Percentiles rank a stretch among this genome's conserved stretches.
Conservation (phyloP, 148 eudicot genomes). For the Rhododendron kiyosumense region DNA sequence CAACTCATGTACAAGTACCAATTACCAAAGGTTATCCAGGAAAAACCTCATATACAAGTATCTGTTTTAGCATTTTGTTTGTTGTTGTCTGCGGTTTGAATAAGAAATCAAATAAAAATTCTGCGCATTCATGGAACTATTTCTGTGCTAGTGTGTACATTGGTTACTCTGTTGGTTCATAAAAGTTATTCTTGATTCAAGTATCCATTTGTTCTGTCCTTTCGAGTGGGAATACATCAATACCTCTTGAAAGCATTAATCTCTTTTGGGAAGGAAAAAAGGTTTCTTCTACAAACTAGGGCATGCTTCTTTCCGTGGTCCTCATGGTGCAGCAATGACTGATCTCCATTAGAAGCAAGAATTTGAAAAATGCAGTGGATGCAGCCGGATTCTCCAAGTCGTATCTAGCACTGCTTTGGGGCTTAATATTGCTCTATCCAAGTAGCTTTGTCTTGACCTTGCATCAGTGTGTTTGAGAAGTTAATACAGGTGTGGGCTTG, state of each 20-base stretch:
- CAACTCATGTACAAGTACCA: not conserved
- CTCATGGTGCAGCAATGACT: not conserved
- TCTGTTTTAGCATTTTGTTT: not conserved
- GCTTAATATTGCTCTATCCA: not conserved
- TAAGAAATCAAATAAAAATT: not conserved
- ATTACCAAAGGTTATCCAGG: not conserved
- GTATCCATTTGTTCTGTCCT: not conserved
- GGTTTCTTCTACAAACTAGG: not conserved
- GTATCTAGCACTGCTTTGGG: not conserved
- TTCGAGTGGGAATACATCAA: not conserved
- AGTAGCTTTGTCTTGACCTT: not conserved
- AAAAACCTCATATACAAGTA: not conserved
- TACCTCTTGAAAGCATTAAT: not conserved
- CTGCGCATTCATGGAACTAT: not conserved
- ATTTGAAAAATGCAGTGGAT: not conserved
- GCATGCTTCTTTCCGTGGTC: not conserved
- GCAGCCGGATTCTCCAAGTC: constrained; percentile 3
- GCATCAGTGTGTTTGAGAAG: not conserved
- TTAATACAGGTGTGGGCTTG: not conserved
- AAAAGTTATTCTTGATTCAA: not conserved
- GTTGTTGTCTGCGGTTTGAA: constrained; percentile 1
- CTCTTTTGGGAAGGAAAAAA: not conserved
- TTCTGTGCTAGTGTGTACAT: not conserved
- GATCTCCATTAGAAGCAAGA: not conserved
- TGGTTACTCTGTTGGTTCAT: not conserved